Evolutionary conservation across 164 flowering plant genomes (phyloP).

Genomic region (Kalanchoe fedtschenkoi): DNA sequence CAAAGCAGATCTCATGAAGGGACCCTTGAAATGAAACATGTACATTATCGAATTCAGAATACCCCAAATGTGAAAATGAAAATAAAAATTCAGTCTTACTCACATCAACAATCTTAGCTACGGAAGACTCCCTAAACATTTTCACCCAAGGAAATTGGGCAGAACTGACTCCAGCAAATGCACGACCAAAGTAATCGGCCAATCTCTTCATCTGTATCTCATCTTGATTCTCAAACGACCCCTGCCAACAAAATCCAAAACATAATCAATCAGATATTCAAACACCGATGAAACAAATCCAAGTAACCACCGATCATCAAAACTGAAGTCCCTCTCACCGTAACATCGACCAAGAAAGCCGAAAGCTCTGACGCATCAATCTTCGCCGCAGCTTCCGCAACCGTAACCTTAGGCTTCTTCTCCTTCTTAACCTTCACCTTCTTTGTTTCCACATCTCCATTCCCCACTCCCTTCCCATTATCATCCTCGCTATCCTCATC

Average conservation of each 20-base stretch:
- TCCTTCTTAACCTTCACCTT: conserved; percentile 40
- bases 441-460: conserved; percentile 16
- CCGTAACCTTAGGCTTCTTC: conserved; percentile 44
- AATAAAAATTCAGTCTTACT: conserved; percentile 14
- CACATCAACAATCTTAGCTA: conserved; percentile 49
- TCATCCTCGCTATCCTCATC: conserved; percentile 24
- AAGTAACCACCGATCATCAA: not conserved
- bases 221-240: conserved; percentile 36
- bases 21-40: not conserved
- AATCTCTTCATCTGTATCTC: conserved; percentile 55
- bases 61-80: not conserved
- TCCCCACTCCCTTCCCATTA: conserved; percentile 9
- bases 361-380: conserved; percentile 40
- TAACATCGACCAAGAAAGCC: conserved; percentile 40
- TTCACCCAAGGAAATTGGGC: conserved; percentile 61
- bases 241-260: conserved; percentile 15
- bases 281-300: not conserved
- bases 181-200: conserved; percentile 57
- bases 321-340: conserved; percentile 30
- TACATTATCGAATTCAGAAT: not conserved
- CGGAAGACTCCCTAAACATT: conserved; percentile 43
- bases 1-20: not conserved
- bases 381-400: conserved; percentile 50
- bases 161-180: conserved; percentile 34
- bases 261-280: not conserved